Evolutionary conservation across 78 protist species (phyloP).

Genomic region (Diacronema lutheri): DNA sequence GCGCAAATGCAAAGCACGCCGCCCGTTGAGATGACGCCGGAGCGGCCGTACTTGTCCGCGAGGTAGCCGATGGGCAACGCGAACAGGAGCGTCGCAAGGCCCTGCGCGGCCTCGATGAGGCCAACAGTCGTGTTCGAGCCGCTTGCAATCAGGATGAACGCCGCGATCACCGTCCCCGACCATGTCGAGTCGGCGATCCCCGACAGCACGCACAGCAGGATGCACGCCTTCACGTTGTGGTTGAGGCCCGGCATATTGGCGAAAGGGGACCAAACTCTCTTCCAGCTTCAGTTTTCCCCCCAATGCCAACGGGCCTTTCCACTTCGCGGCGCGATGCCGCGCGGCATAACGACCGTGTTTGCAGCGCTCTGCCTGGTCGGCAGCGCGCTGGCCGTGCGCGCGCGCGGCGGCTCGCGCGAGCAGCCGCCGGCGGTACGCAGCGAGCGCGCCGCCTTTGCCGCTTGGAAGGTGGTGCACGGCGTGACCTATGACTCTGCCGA

Average conservation of each 20-base stretch:
- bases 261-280: too few relatives aligned
- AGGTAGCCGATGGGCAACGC: conserved; percentile 16
- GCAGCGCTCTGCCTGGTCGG: too few relatives aligned
- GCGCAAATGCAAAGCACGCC: background rate
- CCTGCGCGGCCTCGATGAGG: conserved; percentile 7
- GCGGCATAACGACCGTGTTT: too few relatives aligned
- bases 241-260: too few relatives aligned
- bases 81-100: background rate
- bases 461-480: background rate
- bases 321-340: too few relatives aligned
- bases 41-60: background rate
- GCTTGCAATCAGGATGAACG: background rate
- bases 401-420: too few relatives aligned
- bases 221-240: too few relatives aligned
- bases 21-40: background rate
- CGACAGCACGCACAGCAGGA: too few relatives aligned
- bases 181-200: conserved; percentile 7
- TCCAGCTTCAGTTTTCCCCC: too few relatives aligned
- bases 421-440: too few relatives aligned
- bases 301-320: too few relatives aligned
- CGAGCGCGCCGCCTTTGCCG: background rate
- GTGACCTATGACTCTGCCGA: background rate
- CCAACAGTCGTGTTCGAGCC: background rate
- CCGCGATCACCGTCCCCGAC: background rate
- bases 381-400: too few relatives aligned